Conservation (phyloP, 768 basidiomycete species). For the Mycena latifolia region DNA sequence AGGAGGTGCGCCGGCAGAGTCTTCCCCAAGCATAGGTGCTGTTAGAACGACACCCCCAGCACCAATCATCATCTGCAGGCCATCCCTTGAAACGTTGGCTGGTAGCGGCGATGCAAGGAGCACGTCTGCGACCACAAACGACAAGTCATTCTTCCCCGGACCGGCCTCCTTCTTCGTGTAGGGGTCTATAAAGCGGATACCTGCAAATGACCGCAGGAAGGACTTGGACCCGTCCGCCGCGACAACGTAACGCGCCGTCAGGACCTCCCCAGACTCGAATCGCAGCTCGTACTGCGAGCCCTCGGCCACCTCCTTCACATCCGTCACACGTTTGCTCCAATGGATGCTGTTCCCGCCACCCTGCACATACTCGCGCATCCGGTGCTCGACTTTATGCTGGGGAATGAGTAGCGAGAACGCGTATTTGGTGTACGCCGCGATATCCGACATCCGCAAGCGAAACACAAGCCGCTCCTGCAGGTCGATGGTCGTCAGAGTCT, state of each 20-base stretch:
- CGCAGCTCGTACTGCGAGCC: too few species aligned
- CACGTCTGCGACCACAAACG: slow-evolving; percentile 28
- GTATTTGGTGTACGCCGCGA: slow-evolving; percentile 48
- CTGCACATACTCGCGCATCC: slow-evolving; percentile 46
- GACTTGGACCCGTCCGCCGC: slow-evolving; percentile 40
- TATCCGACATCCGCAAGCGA: slow-evolving; percentile 41
- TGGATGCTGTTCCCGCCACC: slow-evolving; percentile 44
- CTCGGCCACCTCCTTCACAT: slow-evolving; percentile 40
- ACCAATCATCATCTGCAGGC: slow-evolving; percentile 26
- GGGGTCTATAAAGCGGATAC: slow-evolving; percentile 17
- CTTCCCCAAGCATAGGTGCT: slow-evolving; percentile 13
- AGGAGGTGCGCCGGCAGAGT: not conserved
- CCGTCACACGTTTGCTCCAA: slow-evolving; percentile 48
- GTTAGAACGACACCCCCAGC: slow-evolving; percentile 21
- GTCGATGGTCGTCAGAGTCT: slow-evolving; percentile 49
- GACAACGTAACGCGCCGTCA: slow-evolving; percentile 49
- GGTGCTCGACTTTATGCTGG: slow-evolving; percentile 53
- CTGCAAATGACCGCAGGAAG: slow-evolving; percentile 45
- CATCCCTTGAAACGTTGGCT: slow-evolving; percentile 10
- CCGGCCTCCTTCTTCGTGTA: slow-evolving; percentile 23
- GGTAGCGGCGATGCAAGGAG: slow-evolving; percentile 15
- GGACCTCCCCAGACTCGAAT: too few species aligned
- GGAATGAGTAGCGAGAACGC: slow-evolving; percentile 52
- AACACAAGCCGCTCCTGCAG: slow-evolving; percentile 49
- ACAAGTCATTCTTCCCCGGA: slow-evolving; percentile 15